Evolutionary conservation across 2,329 filamentous ascomycete genomes (phyloP).

Genomic region (Colletotrichum sp.): DNA sequence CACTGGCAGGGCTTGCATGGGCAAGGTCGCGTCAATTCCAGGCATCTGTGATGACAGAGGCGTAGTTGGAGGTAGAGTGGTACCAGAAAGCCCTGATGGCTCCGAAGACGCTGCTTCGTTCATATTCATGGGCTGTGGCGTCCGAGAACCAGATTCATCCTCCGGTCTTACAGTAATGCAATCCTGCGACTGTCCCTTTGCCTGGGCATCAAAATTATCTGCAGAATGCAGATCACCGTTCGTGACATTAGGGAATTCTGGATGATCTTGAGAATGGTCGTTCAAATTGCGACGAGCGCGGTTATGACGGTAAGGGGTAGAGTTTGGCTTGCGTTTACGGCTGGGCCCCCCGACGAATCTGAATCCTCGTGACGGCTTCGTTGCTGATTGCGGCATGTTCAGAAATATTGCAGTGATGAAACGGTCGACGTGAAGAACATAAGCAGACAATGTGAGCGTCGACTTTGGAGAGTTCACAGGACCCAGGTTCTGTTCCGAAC

Average conservation of each 20-base stretch:
- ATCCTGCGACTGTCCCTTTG: not conserved
- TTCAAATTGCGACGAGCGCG: not conserved
- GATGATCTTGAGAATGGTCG: not conserved
- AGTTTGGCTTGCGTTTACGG: constrained; percentile 20
- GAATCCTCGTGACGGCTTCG: constrained; percentile 23
- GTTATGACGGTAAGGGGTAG: not conserved
- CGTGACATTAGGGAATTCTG: not conserved
- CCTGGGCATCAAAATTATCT: not conserved
- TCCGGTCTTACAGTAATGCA: not conserved
- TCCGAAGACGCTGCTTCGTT: not conserved
- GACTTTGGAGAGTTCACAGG: not conserved
- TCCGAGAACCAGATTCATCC: not conserved
- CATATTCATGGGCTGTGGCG: not conserved
- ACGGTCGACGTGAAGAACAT: not conserved
- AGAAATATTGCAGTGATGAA: not conserved
- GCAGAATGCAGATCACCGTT: not conserved
- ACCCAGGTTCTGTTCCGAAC: not conserved
- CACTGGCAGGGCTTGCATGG: not conserved
- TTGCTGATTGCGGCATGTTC: not conserved
- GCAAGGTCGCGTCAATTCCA: not conserved
- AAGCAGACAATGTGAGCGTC: not conserved
- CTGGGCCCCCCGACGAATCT: constrained; percentile 27
- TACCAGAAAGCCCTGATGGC: not conserved
- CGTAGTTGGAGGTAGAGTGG: not conserved
- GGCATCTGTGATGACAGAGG: not conserved